These are phyloP conservation scores for Opeltia flavorubescens DNA, from an alignment of 495 filamentous ascomycete species.

Conservation along the genomic window DNA sequence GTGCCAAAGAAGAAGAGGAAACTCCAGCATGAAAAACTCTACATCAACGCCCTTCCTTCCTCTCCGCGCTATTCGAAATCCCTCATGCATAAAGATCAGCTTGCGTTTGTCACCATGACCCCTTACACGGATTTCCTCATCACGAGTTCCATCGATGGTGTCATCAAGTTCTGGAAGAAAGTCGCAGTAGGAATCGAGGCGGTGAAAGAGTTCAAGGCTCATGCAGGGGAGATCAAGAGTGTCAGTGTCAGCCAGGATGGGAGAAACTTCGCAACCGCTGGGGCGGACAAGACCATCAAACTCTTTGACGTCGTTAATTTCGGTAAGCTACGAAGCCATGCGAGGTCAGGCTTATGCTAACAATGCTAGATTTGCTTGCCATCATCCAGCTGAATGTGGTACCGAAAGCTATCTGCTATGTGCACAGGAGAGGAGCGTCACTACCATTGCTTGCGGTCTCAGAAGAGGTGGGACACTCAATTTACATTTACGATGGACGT, in stretches of 20 bases:
- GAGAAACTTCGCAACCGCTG: constrained; percentile 83
- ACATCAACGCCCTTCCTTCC: constrained; percentile 75
- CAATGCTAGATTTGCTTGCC: constrained; percentile 52
- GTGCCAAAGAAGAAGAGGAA: constrained; percentile 75
- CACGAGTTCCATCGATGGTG: constrained; percentile 80
- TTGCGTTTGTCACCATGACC: constrained; percentile 73
- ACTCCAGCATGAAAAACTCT: constrained; percentile 88
- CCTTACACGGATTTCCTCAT: constrained; percentile 88
- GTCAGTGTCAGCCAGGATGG: constrained; percentile 80
- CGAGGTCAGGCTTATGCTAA: constrained; percentile 4
- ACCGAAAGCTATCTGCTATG: constrained; percentile 80
- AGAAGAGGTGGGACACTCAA: constrained; percentile 52
- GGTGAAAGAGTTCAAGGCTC: constrained; percentile 92
- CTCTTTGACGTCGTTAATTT: constrained; percentile 95
- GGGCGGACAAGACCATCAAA: constrained; percentile 76
- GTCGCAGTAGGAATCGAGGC: constrained; percentile 81
- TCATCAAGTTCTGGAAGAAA: constrained; percentile 99
- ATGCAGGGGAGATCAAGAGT: constrained; percentile 68
- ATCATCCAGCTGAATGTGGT: constrained; percentile 62
- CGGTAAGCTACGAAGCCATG: constrained; percentile 26
- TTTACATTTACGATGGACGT: constrained; percentile 78
- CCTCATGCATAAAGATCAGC: constrained; percentile 94
- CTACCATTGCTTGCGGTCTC: constrained; percentile 82
- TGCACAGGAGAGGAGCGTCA: constrained; percentile 77
- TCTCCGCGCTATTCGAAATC: constrained; percentile 84